A percentile compares a stretch with the other conserved stretches of the same genome.
Conservation (phyloP, 2,329 filamentous ascomycete genomes). For the Phyllosticta citrichinensis region DNA sequence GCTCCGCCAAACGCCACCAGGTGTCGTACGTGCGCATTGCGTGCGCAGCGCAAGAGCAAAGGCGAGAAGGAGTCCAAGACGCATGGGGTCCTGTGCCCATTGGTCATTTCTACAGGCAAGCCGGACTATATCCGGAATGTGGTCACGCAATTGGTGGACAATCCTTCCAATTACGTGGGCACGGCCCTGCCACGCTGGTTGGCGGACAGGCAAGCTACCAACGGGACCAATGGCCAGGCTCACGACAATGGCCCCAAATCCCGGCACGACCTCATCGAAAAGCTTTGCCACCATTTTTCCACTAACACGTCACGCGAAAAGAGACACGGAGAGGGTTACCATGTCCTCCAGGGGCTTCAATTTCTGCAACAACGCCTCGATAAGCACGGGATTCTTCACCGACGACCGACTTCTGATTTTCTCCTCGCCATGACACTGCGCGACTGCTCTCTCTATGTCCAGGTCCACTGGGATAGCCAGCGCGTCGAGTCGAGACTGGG, state of each 20-base stretch:
- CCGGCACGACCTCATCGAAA: conserved; percentile 3
- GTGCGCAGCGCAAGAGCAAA: conserved; percentile 23
- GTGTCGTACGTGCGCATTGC: conserved; percentile 38
- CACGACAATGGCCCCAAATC: neutral
- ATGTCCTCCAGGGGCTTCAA: conserved; percentile 27
- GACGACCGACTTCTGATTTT: conserved; percentile 11
- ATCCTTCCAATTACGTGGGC: conserved; percentile 6
- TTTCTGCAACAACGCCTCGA: conserved; percentile 31
- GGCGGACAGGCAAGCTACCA: neutral
- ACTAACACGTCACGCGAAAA: neutral
- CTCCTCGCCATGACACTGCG: conserved; percentile 38
- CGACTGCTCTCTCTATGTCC: conserved; percentile 37
- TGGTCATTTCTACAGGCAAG: conserved; percentile 28
- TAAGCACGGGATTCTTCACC: conserved; percentile 21
- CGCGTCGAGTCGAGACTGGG: conserved; percentile 33
- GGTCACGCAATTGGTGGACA: conserved; percentile 7
- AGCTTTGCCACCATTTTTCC: conserved; percentile 18
- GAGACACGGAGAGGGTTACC: conserved; percentile 21
- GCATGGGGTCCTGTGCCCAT: conserved; percentile 26
- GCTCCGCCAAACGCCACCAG: conserved; percentile 28
- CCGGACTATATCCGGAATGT: conserved; percentile 11
- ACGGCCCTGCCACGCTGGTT: conserved; percentile 6
- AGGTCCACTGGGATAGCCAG: conserved; percentile 15
- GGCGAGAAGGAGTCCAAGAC: conserved; percentile 15
- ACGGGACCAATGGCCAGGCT: neutral